Percentiles rank a stretch among this genome's conserved stretches.
These are phyloP conservation scores for Chaetomium fimeti DNA, from an alignment of 495 filamentous ascomycete species.

Conservation along the genomic window DNA sequence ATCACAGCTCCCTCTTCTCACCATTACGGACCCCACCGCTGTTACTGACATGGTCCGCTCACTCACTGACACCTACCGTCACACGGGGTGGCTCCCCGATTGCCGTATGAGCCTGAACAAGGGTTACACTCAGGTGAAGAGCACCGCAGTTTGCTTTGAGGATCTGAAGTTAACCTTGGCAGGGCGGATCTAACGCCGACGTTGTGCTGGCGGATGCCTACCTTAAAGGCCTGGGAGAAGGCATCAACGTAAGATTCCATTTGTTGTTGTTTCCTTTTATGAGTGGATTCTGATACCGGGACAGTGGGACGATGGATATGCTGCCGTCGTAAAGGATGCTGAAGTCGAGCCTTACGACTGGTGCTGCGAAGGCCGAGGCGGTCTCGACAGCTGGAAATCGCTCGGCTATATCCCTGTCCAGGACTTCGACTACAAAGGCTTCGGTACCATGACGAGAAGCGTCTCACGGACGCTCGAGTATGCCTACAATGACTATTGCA, in stretches of 20 bases:
- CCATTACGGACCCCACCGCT: slow-evolving; percentile 62
- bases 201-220: slow-evolving; percentile 68
- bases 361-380: slow-evolving; percentile 68
- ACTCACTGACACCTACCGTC: slow-evolving; percentile 68
- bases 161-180: neutral
- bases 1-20: slow-evolving; percentile 68
- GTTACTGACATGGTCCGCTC: slow-evolving; percentile 67
- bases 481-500: slow-evolving; percentile 74
- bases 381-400: slow-evolving; percentile 64
- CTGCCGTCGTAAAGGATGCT: slow-evolving; percentile 72
- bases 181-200: slow-evolving; percentile 78
- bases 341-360: slow-evolving; percentile 71
- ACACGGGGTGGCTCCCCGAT: slow-evolving; percentile 68
- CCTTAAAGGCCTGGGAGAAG: slow-evolving; percentile 61
- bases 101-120: slow-evolving; percentile 64
- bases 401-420: slow-evolving; percentile 68
- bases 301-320: slow-evolving; percentile 66
- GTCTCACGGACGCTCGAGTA: slow-evolving; percentile 75
- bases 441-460: slow-evolving; percentile 67
- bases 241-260: slow-evolving; percentile 53
- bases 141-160: neutral
- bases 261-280: neutral
- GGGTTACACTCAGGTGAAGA: slow-evolving; percentile 60
- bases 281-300: neutral
- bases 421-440: slow-evolving; percentile 65